Conservation (phyloP, 1,284 basidiomycete species). For the Cutaneotrichosporon arboriforme region DNA sequence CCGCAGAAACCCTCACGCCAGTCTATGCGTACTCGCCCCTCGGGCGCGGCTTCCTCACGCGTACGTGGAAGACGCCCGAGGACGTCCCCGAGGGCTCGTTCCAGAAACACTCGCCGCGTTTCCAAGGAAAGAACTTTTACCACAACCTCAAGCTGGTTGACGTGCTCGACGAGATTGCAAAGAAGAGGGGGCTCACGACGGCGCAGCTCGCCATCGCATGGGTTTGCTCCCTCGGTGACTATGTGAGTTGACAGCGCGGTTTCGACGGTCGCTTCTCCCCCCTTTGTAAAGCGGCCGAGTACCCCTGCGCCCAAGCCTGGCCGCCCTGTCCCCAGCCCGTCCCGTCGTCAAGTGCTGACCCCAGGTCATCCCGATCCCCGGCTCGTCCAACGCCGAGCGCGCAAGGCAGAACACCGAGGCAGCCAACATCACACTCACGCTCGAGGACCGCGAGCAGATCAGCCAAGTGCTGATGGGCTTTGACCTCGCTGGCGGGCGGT, state of each 20-base stretch:
- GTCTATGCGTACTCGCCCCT: constrained; percentile 60
- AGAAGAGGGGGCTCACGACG: constrained; percentile 53
- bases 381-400: constrained; percentile 51
- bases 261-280: neutral
- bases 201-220: constrained; percentile 62
- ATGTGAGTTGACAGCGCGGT: constrained; percentile 38
- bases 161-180: constrained; percentile 50
- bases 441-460: constrained; percentile 45
- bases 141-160: constrained; percentile 58
- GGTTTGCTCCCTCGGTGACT: constrained; percentile 53
- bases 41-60: constrained; percentile 58
- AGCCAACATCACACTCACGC: constrained; percentile 50
- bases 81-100: constrained; percentile 53
- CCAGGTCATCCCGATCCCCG: constrained; percentile 56
- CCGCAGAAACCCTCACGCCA: constrained; percentile 52
- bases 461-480: constrained; percentile 46
- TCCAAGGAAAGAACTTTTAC: constrained; percentile 52
- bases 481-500: constrained; percentile 30
- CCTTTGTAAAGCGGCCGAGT: no score
- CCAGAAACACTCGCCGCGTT: constrained; percentile 30
- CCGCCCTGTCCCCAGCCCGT: no score
- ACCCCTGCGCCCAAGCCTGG: no score
- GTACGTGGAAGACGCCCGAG: constrained; percentile 51
- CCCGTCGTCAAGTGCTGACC: neutral
- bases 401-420: constrained; percentile 52